Conservation (phyloP, 2,329 filamentous ascomycete genomes). For the Tolypocladium cylindrosporum region DNA sequence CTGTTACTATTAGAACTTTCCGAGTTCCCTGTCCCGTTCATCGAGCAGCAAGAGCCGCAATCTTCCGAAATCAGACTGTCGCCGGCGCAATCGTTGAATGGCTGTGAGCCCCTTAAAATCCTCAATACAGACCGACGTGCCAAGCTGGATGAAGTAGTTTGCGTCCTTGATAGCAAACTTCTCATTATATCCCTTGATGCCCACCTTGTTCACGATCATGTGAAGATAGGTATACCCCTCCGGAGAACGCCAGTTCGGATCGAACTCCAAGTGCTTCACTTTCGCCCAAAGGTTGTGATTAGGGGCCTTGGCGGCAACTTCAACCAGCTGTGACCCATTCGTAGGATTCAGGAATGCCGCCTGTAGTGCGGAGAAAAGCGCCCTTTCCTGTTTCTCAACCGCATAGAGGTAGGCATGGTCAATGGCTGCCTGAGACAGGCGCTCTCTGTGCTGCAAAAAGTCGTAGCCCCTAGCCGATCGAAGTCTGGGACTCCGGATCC, state of each 20-base stretch:
- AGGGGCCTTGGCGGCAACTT: neutral
- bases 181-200: neutral
- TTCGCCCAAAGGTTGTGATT: neutral
- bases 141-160: neutral
- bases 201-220: conserved; percentile 2
- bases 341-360: neutral
- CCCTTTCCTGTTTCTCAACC: neutral
- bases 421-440: neutral
- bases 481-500: neutral
- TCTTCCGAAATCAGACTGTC: neutral
- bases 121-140: neutral
- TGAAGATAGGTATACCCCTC: conserved; percentile 2
- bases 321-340: neutral
- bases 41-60: neutral
- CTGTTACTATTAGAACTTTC: too few species aligned
- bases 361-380: neutral
- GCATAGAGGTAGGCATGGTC: neutral
- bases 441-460: neutral
- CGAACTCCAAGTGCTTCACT: neutral
- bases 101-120: neutral
- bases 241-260: neutral
- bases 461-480: neutral
- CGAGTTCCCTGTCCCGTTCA: neutral
- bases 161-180: neutral
- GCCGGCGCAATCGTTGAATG: neutral